Conservation (phyloP, 306 rosid species). For the Senna tora region DNA sequence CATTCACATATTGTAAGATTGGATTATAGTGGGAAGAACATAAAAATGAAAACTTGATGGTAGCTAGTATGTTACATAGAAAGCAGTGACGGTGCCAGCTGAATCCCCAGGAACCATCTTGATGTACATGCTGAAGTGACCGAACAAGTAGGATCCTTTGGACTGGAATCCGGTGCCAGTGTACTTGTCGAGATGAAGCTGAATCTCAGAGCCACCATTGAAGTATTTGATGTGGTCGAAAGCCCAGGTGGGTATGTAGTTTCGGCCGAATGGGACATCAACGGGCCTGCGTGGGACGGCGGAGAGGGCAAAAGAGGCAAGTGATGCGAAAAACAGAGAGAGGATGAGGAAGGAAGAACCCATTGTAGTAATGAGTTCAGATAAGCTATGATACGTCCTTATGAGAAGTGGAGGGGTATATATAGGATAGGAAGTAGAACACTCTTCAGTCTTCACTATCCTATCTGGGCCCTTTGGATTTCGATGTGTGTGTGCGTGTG, state of each 20-base stretch:
- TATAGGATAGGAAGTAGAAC: slow-evolving; percentile 25
- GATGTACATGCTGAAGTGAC: slow-evolving; percentile 82
- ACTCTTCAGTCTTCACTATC: background rate
- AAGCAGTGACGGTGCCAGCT: slow-evolving; percentile 88
- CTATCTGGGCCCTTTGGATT: background rate
- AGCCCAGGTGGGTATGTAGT: slow-evolving; percentile 84
- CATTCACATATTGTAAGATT: too few relatives aligned
- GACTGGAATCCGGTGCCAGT: slow-evolving; percentile 90
- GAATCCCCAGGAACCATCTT: slow-evolving; percentile 77
- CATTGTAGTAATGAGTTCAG: slow-evolving; percentile 33
- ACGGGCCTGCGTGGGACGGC: slow-evolving; percentile 55
- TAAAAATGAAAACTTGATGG: background rate
- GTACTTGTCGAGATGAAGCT: slow-evolving; percentile 71
- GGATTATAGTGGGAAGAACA: background rate
- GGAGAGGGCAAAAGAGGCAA: slow-evolving; percentile 38
- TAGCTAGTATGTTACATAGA: slow-evolving; percentile 54
- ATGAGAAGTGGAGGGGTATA: slow-evolving; percentile 19
- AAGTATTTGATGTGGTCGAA: slow-evolving; percentile 80
- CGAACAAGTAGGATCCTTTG: slow-evolving; percentile 80
- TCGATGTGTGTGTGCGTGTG: too few relatives aligned
- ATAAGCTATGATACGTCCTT: background rate
- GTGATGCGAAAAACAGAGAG: slow-evolving; percentile 38
- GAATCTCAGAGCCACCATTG: slow-evolving; percentile 68
- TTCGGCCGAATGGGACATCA: slow-evolving; percentile 69
- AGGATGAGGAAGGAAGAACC: slow-evolving; percentile 38